Conservation (phyloP, 2,329 filamentous ascomycete species). For the Cercospora berteroae region DNA sequence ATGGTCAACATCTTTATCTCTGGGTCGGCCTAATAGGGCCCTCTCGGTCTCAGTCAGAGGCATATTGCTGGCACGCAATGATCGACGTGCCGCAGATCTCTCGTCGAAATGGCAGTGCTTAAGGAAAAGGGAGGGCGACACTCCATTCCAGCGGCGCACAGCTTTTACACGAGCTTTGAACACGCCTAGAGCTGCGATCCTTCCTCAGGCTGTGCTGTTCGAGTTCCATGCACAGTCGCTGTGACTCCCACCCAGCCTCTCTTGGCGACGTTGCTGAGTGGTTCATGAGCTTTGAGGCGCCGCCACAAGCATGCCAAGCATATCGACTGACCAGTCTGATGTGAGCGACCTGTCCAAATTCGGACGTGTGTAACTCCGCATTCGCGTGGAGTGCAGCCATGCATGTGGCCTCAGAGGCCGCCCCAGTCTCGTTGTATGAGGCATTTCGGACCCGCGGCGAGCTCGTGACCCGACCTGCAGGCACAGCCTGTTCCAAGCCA, state of each 20-base stretch:
- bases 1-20: slow-evolving; percentile 16
- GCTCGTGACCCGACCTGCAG: not conserved
- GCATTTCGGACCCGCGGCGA: not conserved
- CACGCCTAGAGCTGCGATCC: not conserved
- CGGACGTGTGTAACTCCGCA: not conserved
- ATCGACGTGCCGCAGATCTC: not conserved
- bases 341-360: not conserved
- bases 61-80: slow-evolving; percentile 13
- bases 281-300: not conserved
- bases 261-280: not conserved
- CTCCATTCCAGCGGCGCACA: not conserved
- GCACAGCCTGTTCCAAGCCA: not conserved
- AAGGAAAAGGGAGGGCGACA: not conserved
- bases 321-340: not conserved
- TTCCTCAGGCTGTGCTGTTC: not conserved
- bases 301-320: slow-evolving; percentile 4
- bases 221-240: not conserved
- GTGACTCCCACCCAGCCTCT: not conserved
- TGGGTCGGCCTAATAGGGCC: slow-evolving; percentile 19
- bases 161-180: not conserved
- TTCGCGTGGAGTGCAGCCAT: not conserved
- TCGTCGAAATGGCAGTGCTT: not conserved
- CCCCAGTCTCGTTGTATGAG: not conserved
- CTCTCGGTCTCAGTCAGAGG: slow-evolving; percentile 24
- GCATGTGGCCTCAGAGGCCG: not conserved